phyloP scores from a whole-genome alignment of 2,329 filamentous ascomycete species.

The Pseudocercospora fuligena region DNA sequence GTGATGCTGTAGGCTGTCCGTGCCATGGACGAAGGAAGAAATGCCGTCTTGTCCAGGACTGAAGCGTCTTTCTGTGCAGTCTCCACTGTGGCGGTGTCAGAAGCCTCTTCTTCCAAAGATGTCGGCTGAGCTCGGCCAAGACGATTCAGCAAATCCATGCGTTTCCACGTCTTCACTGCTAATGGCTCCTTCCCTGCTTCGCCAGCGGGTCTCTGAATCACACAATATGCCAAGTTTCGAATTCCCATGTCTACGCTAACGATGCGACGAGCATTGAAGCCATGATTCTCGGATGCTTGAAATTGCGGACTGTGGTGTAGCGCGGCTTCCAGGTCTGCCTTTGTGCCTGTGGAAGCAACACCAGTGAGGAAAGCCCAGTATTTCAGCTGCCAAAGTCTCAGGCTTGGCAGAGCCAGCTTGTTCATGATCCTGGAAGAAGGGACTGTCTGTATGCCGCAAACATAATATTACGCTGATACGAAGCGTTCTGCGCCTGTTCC shows the following conservation, averaged over 20 bases:
- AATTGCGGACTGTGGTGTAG: slow-evolving; percentile 11
- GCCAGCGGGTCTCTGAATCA: slow-evolving; percentile 43
- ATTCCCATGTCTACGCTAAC: slow-evolving; percentile 86
- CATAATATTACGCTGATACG: neutral
- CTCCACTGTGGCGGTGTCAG: neutral
- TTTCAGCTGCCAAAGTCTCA: slow-evolving; percentile 62
- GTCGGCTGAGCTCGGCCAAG: neutral
- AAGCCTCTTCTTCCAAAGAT: neutral
- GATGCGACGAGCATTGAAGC: slow-evolving; percentile 52
- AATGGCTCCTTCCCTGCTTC: slow-evolving; percentile 15
- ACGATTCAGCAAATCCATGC: slow-evolving; percentile 38
- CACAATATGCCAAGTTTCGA: slow-evolving; percentile 76
- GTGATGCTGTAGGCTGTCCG: slow-evolving; percentile 61
- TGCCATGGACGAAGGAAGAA: slow-evolving; percentile 58
- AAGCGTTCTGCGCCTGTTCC: neutral
- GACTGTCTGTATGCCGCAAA: neutral
- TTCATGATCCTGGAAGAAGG: slow-evolving; percentile 7
- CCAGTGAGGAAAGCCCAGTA: slow-evolving; percentile 66
- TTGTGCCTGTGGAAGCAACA: slow-evolving; percentile 63
- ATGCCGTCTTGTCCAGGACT: slow-evolving; percentile 25
- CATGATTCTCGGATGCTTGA: neutral
- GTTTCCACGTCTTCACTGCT: slow-evolving; percentile 44
- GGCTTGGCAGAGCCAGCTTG: slow-evolving; percentile 21
- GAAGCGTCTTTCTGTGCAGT: slow-evolving; percentile 4
- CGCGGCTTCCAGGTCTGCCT: slow-evolving; percentile 54